Percentiles rank a stretch among this genome's conserved stretches.
Conservation (phyloP, 306 rosid species). For the Malus fusca region DNA sequence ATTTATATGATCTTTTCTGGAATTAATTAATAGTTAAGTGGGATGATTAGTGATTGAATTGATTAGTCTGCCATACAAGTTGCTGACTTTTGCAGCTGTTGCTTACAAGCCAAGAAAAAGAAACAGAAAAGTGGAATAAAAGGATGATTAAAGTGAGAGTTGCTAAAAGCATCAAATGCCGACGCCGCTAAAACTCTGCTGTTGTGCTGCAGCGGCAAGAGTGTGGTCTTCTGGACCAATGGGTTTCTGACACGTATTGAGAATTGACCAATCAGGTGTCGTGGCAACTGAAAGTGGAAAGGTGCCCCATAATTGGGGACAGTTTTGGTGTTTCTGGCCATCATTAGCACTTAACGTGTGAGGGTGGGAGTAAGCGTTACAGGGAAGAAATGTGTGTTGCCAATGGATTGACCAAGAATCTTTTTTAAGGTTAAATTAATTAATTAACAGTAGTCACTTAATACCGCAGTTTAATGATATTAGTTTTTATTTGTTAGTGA, state of each 20-base stretch:
- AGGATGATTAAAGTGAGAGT: neutral
- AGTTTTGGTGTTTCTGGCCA: neutral
- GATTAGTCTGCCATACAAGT: neutral
- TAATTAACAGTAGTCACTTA: neutral
- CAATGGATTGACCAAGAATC: neutral
- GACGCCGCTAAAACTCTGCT: neutral
- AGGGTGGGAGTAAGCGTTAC: neutral
- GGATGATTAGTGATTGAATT: neutral
- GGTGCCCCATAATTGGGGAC: neutral
- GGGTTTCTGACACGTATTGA: neutral
- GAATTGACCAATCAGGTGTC: neutral
- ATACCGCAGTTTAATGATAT: fast-evolving
- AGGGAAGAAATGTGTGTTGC: neutral
- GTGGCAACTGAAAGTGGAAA: neutral
- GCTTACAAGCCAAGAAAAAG: constrained; percentile 16
- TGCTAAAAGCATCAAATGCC: neutral
- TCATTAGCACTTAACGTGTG: neutral
- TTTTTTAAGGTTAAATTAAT: neutral
- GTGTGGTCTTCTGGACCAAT: neutral
- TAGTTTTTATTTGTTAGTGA: too few relatives aligned
- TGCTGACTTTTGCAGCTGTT: neutral
- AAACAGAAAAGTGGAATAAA: neutral
- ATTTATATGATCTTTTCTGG: neutral
- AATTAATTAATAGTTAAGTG: neutral
- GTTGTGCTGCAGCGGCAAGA: neutral